These are phyloP conservation scores for Apophysomyces elegans DNA, from an alignment of 371 early-diverging fungal genomes.

Conservation along the genomic window DNA sequence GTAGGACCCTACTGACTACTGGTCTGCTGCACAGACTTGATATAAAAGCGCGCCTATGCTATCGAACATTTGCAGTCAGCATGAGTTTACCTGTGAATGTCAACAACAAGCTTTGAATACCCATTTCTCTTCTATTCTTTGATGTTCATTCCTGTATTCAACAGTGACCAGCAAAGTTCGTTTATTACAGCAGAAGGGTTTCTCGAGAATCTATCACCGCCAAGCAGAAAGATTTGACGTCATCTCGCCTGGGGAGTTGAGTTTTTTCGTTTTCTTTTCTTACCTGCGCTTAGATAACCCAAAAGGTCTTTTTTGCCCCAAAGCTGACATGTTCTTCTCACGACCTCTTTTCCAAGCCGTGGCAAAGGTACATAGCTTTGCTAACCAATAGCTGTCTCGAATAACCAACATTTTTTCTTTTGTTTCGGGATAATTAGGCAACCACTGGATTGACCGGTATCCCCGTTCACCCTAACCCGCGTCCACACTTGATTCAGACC, in stretches of 20 bases:
- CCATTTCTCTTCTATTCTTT: slow-evolving; percentile 12
- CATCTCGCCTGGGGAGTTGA: no score
- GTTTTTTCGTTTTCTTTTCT: no score
- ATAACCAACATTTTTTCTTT: neutral
- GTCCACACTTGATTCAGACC: slow-evolving; percentile 83
- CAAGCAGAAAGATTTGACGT: no score
- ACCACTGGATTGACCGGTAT: slow-evolving; percentile 88
- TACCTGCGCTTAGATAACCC: no score
- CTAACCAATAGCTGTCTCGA: no score
- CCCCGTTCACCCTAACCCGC: slow-evolving; percentile 85
- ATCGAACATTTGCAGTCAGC: no score
- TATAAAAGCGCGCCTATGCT: slow-evolving; percentile 17
- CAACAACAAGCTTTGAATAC: slow-evolving; percentile 7
- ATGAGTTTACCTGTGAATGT: slow-evolving; percentile 11
- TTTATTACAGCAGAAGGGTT: no score
- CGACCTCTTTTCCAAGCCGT: slow-evolving; percentile 61
- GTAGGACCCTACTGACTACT: slow-evolving; percentile 6
- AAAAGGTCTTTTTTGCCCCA: no score
- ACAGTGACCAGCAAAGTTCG: no score
- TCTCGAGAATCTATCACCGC: no score
- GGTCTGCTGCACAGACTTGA: slow-evolving; percentile 20
- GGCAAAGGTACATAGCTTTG: slow-evolving; percentile 45
- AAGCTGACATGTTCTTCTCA: slow-evolving; percentile 53
- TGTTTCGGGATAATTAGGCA: slow-evolving; percentile 26
- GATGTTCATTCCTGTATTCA: neutral